Base-by-base conservation (phyloP, 1,139 yeast genomes). In the Suhomyces ambrosiae region DNA sequence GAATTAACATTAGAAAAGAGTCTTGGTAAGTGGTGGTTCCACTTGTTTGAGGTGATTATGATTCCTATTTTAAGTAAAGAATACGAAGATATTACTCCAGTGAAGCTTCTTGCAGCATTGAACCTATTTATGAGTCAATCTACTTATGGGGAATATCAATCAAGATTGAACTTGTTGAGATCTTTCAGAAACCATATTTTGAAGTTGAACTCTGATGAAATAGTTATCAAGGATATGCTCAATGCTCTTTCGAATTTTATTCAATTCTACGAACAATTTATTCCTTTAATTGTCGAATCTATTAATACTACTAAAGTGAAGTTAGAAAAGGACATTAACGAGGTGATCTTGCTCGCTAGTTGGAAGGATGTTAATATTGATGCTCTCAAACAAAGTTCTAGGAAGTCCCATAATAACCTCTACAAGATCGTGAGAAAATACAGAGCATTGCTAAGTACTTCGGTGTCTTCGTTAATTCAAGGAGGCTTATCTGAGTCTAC, bases 301-400 rank as follows among this genome's bases (percentile, higher is more conserved):
- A 60, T 89, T 17, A 53, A 50, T 0, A 57, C 59, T 1, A 71
- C 73, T 1, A 79, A 74, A 54, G 77, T 73, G 49, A 61, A 63
- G 6, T 64, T 92, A 27, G 89, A 83, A 44, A 90, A 89, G 54
- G 92, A 88, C 38, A 77, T 92, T 17, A 73, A 80, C 30, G 98
- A 94, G 43, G 83, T 89, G 4, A 88, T 92, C 33, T 65, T 88
- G 34, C 70, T 94, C 21, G 97, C 97, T 1, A 86, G 96, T 55
- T 94, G 98, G 97, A 89, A 90, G 53, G 99, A 94, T 62, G 92
- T 90, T 9, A 94, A 94, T 53, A 80, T 89, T 32, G 95, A 85
- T 55, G 96, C 98, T 0, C 73, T 94, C 50, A 88, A 87, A 50
- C 97, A 90, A 61, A 87, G 96, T 63, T 92, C 98, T 3, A 80